Evolutionary conservation across 352 stramenopile genomes (phyloP).

Genomic region (Pythium aquatile): DNA sequence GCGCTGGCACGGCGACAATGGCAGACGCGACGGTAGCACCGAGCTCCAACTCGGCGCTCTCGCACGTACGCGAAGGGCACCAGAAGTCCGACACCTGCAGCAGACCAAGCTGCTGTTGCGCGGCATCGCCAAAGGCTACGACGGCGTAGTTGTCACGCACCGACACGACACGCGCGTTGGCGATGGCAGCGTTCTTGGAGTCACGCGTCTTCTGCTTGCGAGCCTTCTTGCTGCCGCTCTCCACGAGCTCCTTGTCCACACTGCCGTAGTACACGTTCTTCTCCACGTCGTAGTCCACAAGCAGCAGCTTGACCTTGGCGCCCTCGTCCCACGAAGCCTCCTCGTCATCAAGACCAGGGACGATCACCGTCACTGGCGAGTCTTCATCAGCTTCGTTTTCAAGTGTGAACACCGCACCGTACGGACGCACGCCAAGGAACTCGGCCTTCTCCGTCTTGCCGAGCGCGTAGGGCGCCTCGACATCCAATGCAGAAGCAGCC

Average conservation of each 20-base stretch:
- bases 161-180: constrained; percentile 39
- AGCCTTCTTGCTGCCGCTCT: constrained; percentile 61
- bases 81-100: constrained; percentile 78
- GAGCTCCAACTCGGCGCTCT: constrained; percentile 54
- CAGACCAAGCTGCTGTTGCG: constrained; percentile 45
- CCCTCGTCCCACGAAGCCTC: constrained; percentile 52
- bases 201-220: constrained; percentile 64
- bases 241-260: constrained; percentile 46
- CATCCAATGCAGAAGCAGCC: constrained; percentile 5
- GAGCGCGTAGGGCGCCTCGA: constrained; percentile 37
- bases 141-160: constrained; percentile 62
- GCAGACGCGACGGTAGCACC: constrained; percentile 31
- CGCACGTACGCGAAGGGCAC: constrained; percentile 60
- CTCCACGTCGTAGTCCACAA: constrained; percentile 86
- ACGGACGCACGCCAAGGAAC: constrained; percentile 81
- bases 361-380: constrained; percentile 64
- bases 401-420: constrained; percentile 83
- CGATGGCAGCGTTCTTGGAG: constrained; percentile 43
- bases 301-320: constrained; percentile 65
- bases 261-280: constrained; percentile 80
- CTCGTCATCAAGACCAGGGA: constrained; percentile 41
- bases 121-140: constrained; percentile 50
- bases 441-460: constrained; percentile 80
- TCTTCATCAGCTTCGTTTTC: constrained; percentile 66
- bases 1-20: constrained; percentile 45